A percentile compares a stretch with the other conserved stretches of the same genome.
Evolutionary conservation across 2,329 filamentous ascomycete species (phyloP).

Genomic region (Trichoderma harzianum): DNA sequence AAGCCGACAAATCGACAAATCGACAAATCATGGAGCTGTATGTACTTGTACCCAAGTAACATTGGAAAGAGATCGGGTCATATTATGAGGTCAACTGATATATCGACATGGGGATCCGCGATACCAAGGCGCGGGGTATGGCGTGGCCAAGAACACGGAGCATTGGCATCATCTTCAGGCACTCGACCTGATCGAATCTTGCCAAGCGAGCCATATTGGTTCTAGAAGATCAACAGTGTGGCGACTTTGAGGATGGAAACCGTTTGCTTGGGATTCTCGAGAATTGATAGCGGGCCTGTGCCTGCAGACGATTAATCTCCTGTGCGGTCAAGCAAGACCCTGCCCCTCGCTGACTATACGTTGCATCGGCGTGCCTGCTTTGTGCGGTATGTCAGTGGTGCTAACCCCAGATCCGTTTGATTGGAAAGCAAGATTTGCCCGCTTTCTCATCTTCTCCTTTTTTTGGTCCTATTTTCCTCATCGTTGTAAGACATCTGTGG

Average conservation of each 20-base stretch:
- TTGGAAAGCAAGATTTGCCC: not conserved
- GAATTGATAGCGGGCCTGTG: not conserved
- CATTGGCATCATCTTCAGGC: not conserved
- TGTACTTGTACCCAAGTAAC: not conserved
- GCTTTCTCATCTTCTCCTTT: not conserved
- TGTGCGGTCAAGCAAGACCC: not conserved
- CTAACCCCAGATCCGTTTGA: not conserved
- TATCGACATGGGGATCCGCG: not conserved
- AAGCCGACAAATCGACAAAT: not conserved
- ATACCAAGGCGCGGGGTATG: not conserved
- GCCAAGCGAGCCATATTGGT: not conserved
- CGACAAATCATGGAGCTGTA: not conserved
- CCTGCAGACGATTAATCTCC: not conserved
- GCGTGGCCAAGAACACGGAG: not conserved
- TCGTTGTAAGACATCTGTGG: not conserved
- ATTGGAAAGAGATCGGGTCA: not conserved
- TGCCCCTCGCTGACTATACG: not conserved
- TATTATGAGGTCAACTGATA: not conserved
- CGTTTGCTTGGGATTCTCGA: not conserved
- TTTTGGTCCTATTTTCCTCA: not conserved
- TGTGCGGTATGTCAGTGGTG: not conserved
- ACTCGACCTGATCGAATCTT: not conserved
- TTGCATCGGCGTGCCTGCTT: not conserved
- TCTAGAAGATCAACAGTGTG: not conserved
- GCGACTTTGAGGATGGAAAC: not conserved